Percentiles rank a stretch among this genome's conserved stretches.
phyloP scores from a whole-genome alignment of 1,139 yeast species.

The Petasospora fabianii region DNA sequence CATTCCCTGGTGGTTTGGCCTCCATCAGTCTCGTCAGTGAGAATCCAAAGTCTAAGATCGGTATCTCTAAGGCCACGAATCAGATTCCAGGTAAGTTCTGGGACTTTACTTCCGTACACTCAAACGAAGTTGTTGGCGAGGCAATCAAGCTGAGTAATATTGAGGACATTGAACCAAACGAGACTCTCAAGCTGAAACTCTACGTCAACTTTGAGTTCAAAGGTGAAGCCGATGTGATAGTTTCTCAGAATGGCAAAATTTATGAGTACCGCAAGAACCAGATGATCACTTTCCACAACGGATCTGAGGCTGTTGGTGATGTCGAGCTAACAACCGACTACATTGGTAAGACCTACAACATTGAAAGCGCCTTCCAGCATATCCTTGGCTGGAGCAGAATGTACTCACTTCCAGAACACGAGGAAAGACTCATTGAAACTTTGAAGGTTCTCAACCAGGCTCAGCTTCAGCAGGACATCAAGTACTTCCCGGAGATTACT shows the following conservation, averaged over 20 bases:
- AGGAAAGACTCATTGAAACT: slow-evolving; percentile 33
- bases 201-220: slow-evolving; percentile 47
- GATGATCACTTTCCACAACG: slow-evolving; percentile 22
- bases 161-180: slow-evolving; percentile 42
- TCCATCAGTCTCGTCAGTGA: slow-evolving; percentile 34
- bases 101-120: slow-evolving; percentile 76
- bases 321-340: slow-evolving; percentile 62
- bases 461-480: slow-evolving; percentile 41
- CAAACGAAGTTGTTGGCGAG: slow-evolving; percentile 75
- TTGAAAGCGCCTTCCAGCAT: slow-evolving; percentile 54
- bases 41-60: slow-evolving; percentile 41
- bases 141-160: slow-evolving; percentile 57
- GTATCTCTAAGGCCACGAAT: slow-evolving; percentile 67
- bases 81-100: slow-evolving; percentile 52
- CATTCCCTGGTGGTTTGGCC: slow-evolving; percentile 30
- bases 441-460: slow-evolving; percentile 45
- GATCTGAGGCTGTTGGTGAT: slow-evolving; percentile 41
- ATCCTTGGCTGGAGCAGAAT: slow-evolving; percentile 54
- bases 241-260: slow-evolving; percentile 32
- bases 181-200: slow-evolving; percentile 53
- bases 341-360: slow-evolving; percentile 65
- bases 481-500: slow-evolving; percentile 51
- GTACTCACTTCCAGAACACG: slow-evolving; percentile 27
- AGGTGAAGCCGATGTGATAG: slow-evolving; percentile 17
- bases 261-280: slow-evolving; percentile 34